Percentiles rank a stretch among this genome's conserved stretches.
Conservation (phyloP, 345 rosid species). For the Lumnitzera littorea region DNA sequence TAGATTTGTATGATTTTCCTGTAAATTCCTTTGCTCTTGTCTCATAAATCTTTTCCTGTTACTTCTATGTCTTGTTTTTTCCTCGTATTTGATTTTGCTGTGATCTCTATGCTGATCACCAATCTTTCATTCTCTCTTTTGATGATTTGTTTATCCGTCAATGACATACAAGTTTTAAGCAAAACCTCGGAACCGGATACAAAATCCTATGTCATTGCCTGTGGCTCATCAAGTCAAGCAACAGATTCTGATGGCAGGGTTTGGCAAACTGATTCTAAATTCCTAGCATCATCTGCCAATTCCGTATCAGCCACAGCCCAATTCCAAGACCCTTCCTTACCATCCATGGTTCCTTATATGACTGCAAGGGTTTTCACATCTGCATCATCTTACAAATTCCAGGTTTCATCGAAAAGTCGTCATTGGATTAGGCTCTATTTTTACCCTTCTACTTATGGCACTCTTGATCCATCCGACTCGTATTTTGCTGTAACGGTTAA, state of each 20-base stretch:
- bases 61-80: no score
- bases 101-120: no score
- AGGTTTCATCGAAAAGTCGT: constrained; percentile 20
- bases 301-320: constrained; percentile 18
- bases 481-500: constrained; percentile 27
- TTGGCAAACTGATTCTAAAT: constrained; percentile 38
- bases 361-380: constrained; percentile 45
- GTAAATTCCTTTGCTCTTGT: no score
- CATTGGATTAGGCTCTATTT: constrained; percentile 45
- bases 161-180: constrained; percentile 3
- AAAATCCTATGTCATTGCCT: constrained; percentile 19
- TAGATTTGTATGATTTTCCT: no score
- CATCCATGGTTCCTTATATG: constrained; percentile 46
- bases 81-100: no score
- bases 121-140: no score
- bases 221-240: constrained; percentile 28
- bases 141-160: no score
- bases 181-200: constrained; percentile 8
- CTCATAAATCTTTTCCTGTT: no score
- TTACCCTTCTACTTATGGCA: constrained; percentile 31
- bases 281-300: constrained; percentile 15
- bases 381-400: constrained; percentile 29
- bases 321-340: constrained; percentile 40
- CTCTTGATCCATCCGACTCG: constrained; percentile 20
- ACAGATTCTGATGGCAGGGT: constrained; percentile 30